These are phyloP conservation scores for Sisymbrium altissimum DNA, from an alignment of 345 rosid genomes.

Conservation along the genomic window DNA sequence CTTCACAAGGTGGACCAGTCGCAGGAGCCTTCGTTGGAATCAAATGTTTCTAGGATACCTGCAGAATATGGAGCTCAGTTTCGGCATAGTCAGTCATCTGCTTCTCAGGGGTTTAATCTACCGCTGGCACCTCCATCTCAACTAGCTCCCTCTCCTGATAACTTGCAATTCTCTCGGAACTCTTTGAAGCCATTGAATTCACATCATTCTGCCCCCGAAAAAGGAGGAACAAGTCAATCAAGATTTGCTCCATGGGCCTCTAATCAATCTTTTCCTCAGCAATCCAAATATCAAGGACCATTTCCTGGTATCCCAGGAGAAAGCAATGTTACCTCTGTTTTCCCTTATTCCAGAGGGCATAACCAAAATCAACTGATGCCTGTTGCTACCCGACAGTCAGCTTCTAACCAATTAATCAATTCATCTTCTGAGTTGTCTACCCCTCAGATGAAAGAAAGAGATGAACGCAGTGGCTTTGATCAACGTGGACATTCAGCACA, in stretches of 20 bases:
- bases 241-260: conserved; percentile 45
- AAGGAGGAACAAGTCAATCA: conserved; percentile 42
- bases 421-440: conserved; percentile 39
- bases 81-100: conserved; percentile 48
- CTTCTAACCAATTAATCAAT: conserved; percentile 30
- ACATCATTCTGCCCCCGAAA: conserved; percentile 34
- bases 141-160: conserved; percentile 39
- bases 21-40: conserved; percentile 42
- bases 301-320: conserved; percentile 39
- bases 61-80: conserved; percentile 53
- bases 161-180: conserved; percentile 37
- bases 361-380: conserved; percentile 41
- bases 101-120: conserved; percentile 74
- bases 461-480: conserved; percentile 42
- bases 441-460: conserved; percentile 36
- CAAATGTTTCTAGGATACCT: conserved; percentile 22
- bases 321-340: conserved; percentile 37
- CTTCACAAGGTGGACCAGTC: conserved; percentile 81
- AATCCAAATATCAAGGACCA: conserved; percentile 42
- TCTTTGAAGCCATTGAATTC: conserved; percentile 35
- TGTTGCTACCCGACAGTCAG: conserved; percentile 38
- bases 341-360: conserved; percentile 46
- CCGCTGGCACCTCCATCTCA: conserved; percentile 84
- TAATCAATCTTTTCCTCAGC: conserved; percentile 39
- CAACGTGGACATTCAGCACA: conserved; percentile 47